phyloP scores from a whole-genome alignment of 2,329 filamentous ascomycete genomes.

The Acarospora socialis region DNA sequence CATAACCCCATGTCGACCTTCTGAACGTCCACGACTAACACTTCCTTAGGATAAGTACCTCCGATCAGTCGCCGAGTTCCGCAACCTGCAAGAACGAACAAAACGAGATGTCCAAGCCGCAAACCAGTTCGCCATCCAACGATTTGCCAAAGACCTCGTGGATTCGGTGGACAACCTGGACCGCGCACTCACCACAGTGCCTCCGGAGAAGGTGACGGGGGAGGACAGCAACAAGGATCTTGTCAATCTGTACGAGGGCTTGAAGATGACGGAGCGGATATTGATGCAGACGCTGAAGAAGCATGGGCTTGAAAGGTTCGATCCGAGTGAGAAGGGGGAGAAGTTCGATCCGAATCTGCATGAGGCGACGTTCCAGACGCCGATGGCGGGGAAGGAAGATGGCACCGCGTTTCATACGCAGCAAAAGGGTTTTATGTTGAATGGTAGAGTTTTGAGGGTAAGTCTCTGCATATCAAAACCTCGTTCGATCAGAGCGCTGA shows the following conservation, averaged over 20 bases:
- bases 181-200: constrained; percentile 70
- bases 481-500: constrained; percentile 1
- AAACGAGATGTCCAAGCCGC: constrained; percentile 77
- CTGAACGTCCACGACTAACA: constrained; percentile 1
- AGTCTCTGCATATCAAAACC: constrained; percentile 17
- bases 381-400: constrained; percentile 75
- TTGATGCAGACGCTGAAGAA: constrained; percentile 80
- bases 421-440: constrained; percentile 90
- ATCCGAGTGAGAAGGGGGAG: constrained; percentile 54
- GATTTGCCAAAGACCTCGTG: constrained; percentile 86
- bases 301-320: constrained; percentile 83
- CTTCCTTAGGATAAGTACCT: constrained; percentile 71
- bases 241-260: constrained; percentile 65
- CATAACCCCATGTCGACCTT: constrained; percentile 4
- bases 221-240: constrained; percentile 55
- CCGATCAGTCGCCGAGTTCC: constrained; percentile 88
- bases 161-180: constrained; percentile 96
- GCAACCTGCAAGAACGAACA: constrained; percentile 92
- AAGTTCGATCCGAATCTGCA: constrained; percentile 95
- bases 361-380: constrained; percentile 91
- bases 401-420: constrained; percentile 83
- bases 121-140: constrained; percentile 83
- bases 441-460: constrained; percentile 69
- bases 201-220: constrained; percentile 47
- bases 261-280: constrained; percentile 90